Conservation (phyloP, 2,329 filamentous ascomycete species). For the Chrysoporthe puriensis region DNA sequence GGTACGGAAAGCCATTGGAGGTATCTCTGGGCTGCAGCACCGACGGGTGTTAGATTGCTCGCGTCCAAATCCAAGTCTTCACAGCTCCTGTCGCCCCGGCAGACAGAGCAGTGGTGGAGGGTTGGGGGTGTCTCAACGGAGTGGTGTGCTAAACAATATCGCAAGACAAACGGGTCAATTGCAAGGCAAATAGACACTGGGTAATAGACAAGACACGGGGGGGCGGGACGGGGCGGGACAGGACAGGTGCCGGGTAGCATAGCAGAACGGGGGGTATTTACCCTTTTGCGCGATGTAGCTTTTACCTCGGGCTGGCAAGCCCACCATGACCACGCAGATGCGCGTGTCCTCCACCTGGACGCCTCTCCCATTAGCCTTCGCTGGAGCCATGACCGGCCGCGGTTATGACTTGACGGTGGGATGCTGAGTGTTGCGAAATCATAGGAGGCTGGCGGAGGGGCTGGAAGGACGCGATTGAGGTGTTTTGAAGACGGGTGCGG, state of each 20-base stretch:
- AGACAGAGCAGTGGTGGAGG: slow-evolving; percentile 17
- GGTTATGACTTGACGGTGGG: slow-evolving; percentile 12
- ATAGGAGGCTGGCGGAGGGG: slow-evolving; percentile 18
- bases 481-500: background rate
- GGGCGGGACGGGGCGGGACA: background rate
- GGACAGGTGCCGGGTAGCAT: background rate
- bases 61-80: slow-evolving; percentile 24
- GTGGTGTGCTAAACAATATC: slow-evolving; percentile 24
- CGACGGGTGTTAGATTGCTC: slow-evolving; percentile 30
- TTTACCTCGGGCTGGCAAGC: slow-evolving; percentile 92
- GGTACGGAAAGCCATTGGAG: slow-evolving; percentile 95
- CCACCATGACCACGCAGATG: slow-evolving; percentile 99
- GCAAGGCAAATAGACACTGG: background rate
- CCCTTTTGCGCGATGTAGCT: slow-evolving; percentile 97
- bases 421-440: slow-evolving; percentile 12
- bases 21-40: slow-evolving; percentile 77
- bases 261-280: slow-evolving; percentile 45
- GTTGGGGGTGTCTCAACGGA: slow-evolving; percentile 26
- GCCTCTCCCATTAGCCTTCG: slow-evolving; percentile 65
- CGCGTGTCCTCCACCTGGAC: slow-evolving; percentile 93
- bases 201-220: background rate
- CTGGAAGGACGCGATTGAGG: slow-evolving; percentile 14
- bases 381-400: slow-evolving; percentile 45
- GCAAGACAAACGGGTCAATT: slow-evolving; percentile 20
- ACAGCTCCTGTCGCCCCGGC: slow-evolving; percentile 14